These are phyloP conservation scores for Phytopythium delawarense DNA, from an alignment of 352 stramenopile species.

Conservation along the genomic window DNA sequence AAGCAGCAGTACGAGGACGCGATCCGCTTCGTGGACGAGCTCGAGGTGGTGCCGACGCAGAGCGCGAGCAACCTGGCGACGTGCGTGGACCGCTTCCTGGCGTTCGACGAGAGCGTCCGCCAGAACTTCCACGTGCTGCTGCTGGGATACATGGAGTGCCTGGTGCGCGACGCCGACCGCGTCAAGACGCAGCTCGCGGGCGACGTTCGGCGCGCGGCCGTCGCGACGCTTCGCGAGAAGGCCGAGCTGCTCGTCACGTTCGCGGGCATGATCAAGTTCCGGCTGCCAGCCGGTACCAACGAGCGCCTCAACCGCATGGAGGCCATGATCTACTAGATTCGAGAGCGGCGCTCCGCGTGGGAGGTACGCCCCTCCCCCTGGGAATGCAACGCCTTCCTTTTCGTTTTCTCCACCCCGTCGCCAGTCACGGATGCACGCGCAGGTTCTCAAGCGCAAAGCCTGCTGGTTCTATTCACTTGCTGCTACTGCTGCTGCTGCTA, in stretches of 20 bases:
- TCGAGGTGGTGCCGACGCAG: slow-evolving; percentile 67
- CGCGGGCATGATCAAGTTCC: slow-evolving; percentile 87
- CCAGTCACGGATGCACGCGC: background rate
- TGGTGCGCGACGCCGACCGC: slow-evolving; percentile 78
- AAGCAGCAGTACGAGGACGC: slow-evolving; percentile 79
- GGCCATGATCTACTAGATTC: slow-evolving; percentile 81
- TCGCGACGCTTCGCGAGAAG: slow-evolving; percentile 61
- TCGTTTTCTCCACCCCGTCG: background rate
- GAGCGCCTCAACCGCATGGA: slow-evolving; percentile 86
- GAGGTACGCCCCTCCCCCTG: background rate
- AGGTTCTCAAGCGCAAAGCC: background rate
- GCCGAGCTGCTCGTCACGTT: slow-evolving; percentile 85
- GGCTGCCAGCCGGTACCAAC: slow-evolving; percentile 73
- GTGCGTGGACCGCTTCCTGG: slow-evolving; percentile 81
- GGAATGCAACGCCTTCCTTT: slow-evolving; percentile 14
- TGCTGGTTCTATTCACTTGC: background rate
- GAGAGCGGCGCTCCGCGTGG: background rate
- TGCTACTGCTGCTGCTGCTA: background rate
- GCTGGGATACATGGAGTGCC: slow-evolving; percentile 84
- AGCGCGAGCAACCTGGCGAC: slow-evolving; percentile 51
- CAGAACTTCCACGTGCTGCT: slow-evolving; percentile 85
- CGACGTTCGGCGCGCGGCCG: slow-evolving; percentile 38
- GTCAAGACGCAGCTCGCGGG: slow-evolving; percentile 65
- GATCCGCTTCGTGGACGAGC: slow-evolving; percentile 79
- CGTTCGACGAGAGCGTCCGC: slow-evolving; percentile 75